Percentiles rank a stretch among this genome's conserved stretches.
Conservation (phyloP, 2,329 filamentous ascomycete genomes). For the Domatiomyces catenatus region DNA sequence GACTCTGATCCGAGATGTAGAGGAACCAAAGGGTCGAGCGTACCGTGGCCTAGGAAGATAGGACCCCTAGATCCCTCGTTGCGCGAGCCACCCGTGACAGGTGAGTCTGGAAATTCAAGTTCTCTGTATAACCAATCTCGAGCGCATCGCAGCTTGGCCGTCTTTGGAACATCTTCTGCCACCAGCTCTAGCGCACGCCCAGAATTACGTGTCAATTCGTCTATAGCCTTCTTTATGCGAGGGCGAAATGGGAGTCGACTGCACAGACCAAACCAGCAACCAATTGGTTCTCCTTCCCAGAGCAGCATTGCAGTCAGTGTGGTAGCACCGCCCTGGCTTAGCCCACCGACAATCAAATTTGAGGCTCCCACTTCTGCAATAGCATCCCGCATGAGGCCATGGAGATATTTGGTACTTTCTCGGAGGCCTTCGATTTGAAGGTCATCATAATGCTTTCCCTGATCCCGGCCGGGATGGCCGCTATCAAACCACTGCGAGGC, state of each 20-base stretch:
- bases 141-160: not conserved
- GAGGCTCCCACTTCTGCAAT: constrained; percentile 23
- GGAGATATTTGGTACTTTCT: constrained; percentile 29
- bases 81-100: constrained; percentile 1
- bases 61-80: constrained; percentile 22
- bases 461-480: constrained; percentile 18
- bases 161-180: constrained; percentile 16
- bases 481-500: constrained; percentile 36
- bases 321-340: constrained; percentile 42
- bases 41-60: constrained; percentile 34
- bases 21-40: constrained; percentile 29
- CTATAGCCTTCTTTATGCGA: not conserved
- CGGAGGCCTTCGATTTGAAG: constrained; percentile 28
- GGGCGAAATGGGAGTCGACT: constrained; percentile 32
- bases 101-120: constrained; percentile 6
- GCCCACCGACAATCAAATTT: constrained; percentile 34
- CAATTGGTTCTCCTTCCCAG: constrained; percentile 29
- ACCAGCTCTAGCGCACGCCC: constrained; percentile 3
- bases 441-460: constrained; percentile 21
- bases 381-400: constrained; percentile 25
- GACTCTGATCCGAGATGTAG: constrained; percentile 24
- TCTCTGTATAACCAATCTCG: constrained; percentile 5
- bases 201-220: not conserved
- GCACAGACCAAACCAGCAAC: constrained; percentile 30
- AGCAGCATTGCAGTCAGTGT: constrained; percentile 29